phyloP scores from a whole-genome alignment of 2,329 filamentous ascomycete genomes.

The Nigrograna mackinnonii region DNA sequence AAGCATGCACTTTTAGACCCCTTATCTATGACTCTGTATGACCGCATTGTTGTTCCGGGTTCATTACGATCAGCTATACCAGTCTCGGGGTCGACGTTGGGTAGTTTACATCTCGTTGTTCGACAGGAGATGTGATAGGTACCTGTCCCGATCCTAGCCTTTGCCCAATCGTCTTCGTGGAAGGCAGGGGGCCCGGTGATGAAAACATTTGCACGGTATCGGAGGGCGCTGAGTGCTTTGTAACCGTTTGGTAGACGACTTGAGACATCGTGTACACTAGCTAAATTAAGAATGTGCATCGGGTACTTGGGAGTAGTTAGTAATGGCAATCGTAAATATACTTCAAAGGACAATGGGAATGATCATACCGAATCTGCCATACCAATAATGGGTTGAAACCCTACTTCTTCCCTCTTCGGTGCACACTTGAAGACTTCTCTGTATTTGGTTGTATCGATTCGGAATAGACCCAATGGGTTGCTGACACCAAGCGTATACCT shows the following conservation, averaged over 20 bases:
- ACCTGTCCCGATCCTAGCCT: conserved; percentile 55
- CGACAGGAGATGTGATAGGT: conserved; percentile 63
- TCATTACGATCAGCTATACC: conserved; percentile 60
- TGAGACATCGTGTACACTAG: conserved; percentile 65
- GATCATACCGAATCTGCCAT: conserved; percentile 70
- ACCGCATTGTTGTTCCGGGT: conserved; percentile 62
- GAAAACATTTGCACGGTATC: conserved; percentile 75
- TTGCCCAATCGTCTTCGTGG: conserved; percentile 72
- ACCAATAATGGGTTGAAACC: conserved; percentile 67
- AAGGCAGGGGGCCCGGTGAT: conserved; percentile 66
- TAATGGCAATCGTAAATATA: conserved; percentile 4
- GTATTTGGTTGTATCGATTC: conserved; percentile 61
- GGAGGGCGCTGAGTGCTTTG: conserved; percentile 61
- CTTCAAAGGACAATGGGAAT: neutral
- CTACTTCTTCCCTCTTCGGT: conserved; percentile 60
- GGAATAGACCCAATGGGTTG: conserved; percentile 69
- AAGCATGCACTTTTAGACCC: conserved; percentile 64
- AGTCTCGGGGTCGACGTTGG: conserved; percentile 68
- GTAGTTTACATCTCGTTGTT: conserved; percentile 71
- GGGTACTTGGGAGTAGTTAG: conserved; percentile 66
- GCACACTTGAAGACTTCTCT: conserved; percentile 65
- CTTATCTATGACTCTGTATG: conserved; percentile 62
- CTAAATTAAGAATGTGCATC: conserved; percentile 68
- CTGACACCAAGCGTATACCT: conserved; percentile 68
- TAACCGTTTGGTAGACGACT: conserved; percentile 58